These are phyloP conservation scores for Triangularia verruculosa DNA, from an alignment of 2,329 filamentous ascomycete genomes.

Conservation along the genomic window DNA sequence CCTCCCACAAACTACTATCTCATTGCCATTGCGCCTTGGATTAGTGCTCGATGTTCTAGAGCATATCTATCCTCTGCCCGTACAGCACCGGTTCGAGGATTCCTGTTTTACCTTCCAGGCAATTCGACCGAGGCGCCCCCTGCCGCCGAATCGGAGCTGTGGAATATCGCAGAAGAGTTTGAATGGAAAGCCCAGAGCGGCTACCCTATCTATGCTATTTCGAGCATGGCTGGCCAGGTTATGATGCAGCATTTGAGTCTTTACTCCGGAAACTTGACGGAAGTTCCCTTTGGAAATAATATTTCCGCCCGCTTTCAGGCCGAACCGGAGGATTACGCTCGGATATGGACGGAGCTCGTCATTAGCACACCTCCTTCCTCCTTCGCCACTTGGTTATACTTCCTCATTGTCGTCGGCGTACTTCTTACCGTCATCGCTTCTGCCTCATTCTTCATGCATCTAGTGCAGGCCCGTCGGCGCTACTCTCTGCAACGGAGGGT, in stretches of 20 bases:
- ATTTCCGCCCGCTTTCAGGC: constrained; percentile 54
- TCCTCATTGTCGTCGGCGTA: constrained; percentile 67
- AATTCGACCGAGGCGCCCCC: constrained; percentile 62
- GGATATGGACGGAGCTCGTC: constrained; percentile 56
- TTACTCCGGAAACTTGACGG: constrained; percentile 73
- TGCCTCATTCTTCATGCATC: constrained; percentile 72
- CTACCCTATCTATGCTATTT: constrained; percentile 81
- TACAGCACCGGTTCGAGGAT: constrained; percentile 56
- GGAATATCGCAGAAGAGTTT: constrained; percentile 67
- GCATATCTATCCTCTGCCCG: constrained; percentile 66
- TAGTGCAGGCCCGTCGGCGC: constrained; percentile 70
- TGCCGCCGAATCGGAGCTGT: constrained; percentile 58
- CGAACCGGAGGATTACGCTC: constrained; percentile 56
- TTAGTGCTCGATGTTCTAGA: constrained; percentile 67
- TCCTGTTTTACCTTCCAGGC: constrained; percentile 62
- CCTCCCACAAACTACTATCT: constrained; percentile 67
- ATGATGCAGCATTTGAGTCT: constrained; percentile 69
- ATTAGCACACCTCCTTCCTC: constrained; percentile 49
- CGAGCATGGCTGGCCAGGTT: constrained; percentile 60
- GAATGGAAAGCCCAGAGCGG: constrained; percentile 69
- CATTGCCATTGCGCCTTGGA: constrained; percentile 85
- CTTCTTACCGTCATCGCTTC: constrained; percentile 64
- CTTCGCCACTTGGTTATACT: constrained; percentile 79
- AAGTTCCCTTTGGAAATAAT: constrained; percentile 56
- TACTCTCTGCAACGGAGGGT: constrained; percentile 67